A percentile compares a stretch with the other conserved stretches of the same genome.
Conservation (phyloP, 108 stramenopile species). For the Nitzschia putrida region DNA sequence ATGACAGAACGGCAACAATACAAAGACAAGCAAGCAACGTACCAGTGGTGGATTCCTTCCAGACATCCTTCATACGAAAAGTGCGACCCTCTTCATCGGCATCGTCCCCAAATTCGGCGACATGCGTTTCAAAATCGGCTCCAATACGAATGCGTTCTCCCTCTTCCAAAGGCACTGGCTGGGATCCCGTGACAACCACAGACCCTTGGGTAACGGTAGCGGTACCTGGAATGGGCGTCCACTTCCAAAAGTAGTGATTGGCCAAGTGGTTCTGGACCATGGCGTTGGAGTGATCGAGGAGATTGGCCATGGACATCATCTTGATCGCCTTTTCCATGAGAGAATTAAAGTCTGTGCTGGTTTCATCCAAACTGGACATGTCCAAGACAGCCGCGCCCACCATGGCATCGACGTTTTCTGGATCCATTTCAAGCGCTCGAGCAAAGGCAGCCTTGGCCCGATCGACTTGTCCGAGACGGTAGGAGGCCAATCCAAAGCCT, state of each 20-base stretch:
- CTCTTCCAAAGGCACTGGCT: conserved; percentile 57
- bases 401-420: conserved; percentile 81
- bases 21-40: conserved; percentile 10
- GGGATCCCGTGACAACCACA: conserved; percentile 47
- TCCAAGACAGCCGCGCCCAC: conserved; percentile 77
- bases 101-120: conserved; percentile 49
- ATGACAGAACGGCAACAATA: neutral
- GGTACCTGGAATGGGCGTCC: conserved; percentile 78
- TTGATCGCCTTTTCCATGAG: conserved; percentile 77
- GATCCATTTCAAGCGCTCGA: conserved; percentile 74
- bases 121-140: conserved; percentile 73
- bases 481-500: conserved; percentile 82
- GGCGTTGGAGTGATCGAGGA: conserved; percentile 85
- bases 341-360: conserved; percentile 51
- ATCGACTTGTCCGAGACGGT: conserved; percentile 84
- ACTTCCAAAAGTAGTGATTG: conserved; percentile 95
- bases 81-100: conserved; percentile 38
- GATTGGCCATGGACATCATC: conserved; percentile 88
- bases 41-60: conserved; percentile 68
- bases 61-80: conserved; percentile 70
- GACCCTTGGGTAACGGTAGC: conserved; percentile 60
- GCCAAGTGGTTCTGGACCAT: conserved; percentile 96
- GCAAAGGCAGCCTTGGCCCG: conserved; percentile 83
- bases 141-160: conserved; percentile 91
- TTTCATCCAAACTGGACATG: conserved; percentile 72